Evolutionary conservation across 192 early-diverging fungal genomes (phyloP), one percentile per base, ranked within the genome.

Genomic region (Spizellomyces punctatus): DNA sequence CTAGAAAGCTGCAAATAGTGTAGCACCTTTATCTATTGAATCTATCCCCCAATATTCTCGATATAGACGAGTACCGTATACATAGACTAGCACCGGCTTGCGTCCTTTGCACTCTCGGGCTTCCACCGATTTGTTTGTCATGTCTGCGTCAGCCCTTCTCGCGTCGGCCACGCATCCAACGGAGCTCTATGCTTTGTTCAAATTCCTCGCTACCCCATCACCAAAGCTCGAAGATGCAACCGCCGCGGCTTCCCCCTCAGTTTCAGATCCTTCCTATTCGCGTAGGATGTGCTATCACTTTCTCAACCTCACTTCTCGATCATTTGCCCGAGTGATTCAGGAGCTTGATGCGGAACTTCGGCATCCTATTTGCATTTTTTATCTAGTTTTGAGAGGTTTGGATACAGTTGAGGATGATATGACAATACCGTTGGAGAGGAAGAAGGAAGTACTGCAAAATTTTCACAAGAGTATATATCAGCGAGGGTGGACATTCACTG

Each of bases 381-480:
- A 99, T 79, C 85, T 99, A 60, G 84, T 96, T 45, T 85, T 99
- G 67, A 90, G 98, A 45, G 98, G 93, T 12, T 85, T 99, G 57
- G 98, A 99, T 78, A 99, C 98, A 4, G 88, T 99, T 65, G 97
- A 99, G 82, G 98, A 99, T 82, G 98, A 99, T 72, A 96, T 99
- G 95, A 91, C 93, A 21, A 84, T 99, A 52, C 79, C 82, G 17
- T 77, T 92, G 17, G 86, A 86, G 8, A 86, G 77, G 69, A 99
- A 99, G 81, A 72, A 88, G 36, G 80, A 86, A 12, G 61, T 97
- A 42, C 81, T 99, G 71, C 79, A 90, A 66, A 77, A 78, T 42
- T 98, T 98, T 82, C 88, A 98, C 70, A 79, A 92, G 63, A 76
- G 87, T 55, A 89, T 95, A 62, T 90, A 88, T 71, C 80, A 93